phyloP scores from a whole-genome alignment of 192 early-diverging fungal genomes.

The Polychytrium aggregatum region DNA sequence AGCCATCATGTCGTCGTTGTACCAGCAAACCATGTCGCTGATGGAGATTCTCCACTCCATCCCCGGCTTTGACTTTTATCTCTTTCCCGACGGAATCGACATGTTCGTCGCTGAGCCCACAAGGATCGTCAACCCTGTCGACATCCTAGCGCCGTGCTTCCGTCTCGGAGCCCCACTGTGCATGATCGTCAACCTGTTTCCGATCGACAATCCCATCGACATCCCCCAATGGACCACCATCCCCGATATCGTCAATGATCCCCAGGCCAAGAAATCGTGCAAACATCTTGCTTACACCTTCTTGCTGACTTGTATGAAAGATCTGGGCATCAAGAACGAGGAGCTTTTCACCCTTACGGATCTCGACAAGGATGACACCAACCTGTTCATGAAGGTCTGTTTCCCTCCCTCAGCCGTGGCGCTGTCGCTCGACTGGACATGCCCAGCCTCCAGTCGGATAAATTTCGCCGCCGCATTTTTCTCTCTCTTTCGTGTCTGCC shows the following conservation, averaged over 20 bases:
- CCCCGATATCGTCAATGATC: conserved; percentile 4
- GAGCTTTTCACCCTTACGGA: conserved; percentile 79
- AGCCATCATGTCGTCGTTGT: too few relatives aligned
- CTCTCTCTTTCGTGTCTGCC: too few relatives aligned
- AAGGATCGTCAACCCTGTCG: conserved; percentile 29
- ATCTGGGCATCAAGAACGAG: conserved; percentile 41
- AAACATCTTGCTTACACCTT: conserved; percentile 83
- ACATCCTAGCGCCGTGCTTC: conserved; percentile 30
- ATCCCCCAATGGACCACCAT: conserved; percentile 25
- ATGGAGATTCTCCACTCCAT: conserved; percentile 39
- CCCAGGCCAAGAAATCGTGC: conserved; percentile 55
- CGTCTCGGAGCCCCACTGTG: conserved; percentile 37
- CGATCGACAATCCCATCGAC: conserved; percentile 12
- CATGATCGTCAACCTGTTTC: conserved; percentile 33
- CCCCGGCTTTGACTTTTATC: conserved; percentile 37
- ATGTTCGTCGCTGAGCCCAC: conserved; percentile 5
- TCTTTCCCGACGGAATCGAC: conserved; percentile 37
- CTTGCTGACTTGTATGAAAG: conserved; percentile 75
- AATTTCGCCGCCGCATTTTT: background rate
- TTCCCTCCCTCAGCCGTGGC: background rate
- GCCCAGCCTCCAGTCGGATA: background rate
- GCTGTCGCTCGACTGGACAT: background rate
- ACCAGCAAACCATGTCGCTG: conserved; percentile 26
- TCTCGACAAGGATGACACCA: conserved; percentile 88
- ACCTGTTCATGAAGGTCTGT: conserved; percentile 86